Conservation (phyloP, 352 stramenopile species). For the Albugo candida region DNA sequence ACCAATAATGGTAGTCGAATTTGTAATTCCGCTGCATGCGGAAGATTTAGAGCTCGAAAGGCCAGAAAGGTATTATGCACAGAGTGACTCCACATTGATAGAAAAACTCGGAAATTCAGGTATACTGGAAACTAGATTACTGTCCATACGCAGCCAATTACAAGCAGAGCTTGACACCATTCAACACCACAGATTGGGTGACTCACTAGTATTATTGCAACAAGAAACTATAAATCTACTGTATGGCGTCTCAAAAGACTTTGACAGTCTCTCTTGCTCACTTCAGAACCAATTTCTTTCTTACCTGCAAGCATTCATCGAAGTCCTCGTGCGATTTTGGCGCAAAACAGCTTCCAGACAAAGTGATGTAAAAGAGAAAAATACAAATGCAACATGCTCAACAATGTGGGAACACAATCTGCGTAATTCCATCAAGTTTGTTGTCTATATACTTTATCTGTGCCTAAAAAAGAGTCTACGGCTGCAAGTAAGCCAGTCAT, state of each 20-base stretch:
- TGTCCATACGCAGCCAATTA: not conserved
- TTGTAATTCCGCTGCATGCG: conserved; percentile 55
- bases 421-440: not conserved
- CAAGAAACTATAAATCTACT: not conserved
- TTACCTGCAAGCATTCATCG: too few relatives aligned
- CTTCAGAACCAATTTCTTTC: too few relatives aligned
- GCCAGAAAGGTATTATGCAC: conserved; percentile 37
- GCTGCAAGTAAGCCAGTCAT: too few relatives aligned
- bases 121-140: not conserved
- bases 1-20: conserved; percentile 20
- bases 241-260: not conserved
- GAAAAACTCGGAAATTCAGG: conserved; percentile 1
- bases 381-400: too few relatives aligned
- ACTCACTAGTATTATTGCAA: not conserved
- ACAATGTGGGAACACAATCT: not conserved
- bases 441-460: too few relatives aligned
- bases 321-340: too few relatives aligned
- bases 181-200: not conserved
- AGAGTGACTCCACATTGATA: conserved; percentile 16
- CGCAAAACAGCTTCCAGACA: too few relatives aligned
- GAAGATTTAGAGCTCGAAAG: conserved; percentile 59
- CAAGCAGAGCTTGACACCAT: not conserved
- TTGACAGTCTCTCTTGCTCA: not conserved
- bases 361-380: too few relatives aligned
- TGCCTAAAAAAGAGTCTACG: too few relatives aligned